Evolutionary conservation across 1,284 basidiomycete genomes (phyloP).

Genomic region (Ganoderma meredithae): DNA sequence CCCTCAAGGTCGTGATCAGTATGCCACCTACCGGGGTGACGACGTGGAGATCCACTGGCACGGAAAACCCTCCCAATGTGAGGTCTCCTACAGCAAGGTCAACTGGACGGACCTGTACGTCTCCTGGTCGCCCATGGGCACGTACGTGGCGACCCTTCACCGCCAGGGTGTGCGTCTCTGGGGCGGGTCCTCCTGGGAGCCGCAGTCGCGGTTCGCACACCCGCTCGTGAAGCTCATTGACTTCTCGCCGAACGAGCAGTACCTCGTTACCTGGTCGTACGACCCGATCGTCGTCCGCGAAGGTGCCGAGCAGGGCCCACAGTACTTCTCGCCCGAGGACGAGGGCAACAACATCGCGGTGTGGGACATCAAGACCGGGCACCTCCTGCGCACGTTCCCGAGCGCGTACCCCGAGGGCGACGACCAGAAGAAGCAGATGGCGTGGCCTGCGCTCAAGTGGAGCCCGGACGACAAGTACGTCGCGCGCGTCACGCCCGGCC

Average conservation of each 20-base stretch:
- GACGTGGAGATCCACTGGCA: constrained; percentile 96
- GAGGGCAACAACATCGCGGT: constrained; percentile 98
- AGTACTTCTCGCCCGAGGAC: constrained; percentile 92
- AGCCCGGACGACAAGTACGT: constrained; percentile 97
- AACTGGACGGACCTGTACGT: constrained; percentile 98
- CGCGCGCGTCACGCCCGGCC: constrained; percentile 87
- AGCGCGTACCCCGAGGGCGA: constrained; percentile 65
- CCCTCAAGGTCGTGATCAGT: constrained; percentile 93
- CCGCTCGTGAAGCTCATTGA: constrained; percentile 96
- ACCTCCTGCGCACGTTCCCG: constrained; percentile 94
- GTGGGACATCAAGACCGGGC: constrained; percentile 96
- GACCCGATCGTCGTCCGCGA: constrained; percentile 92
- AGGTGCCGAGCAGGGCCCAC: constrained; percentile 81
- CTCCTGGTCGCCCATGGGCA: constrained; percentile 97
- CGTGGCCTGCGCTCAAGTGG: constrained; percentile 98
- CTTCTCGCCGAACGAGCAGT: constrained; percentile 97
- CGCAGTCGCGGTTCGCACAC: constrained; percentile 92
- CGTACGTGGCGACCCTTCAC: constrained; percentile 93
- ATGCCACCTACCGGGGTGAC: constrained; percentile 92
- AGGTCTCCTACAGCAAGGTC: constrained; percentile 78
- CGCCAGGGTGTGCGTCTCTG: constrained; percentile 96
- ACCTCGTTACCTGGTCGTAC: constrained; percentile 98
- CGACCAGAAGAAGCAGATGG: constrained; percentile 79
- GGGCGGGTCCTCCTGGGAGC: constrained; percentile 92
- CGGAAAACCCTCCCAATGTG: constrained; percentile 88